Evolutionary conservation across 2,329 filamentous ascomycete species (phyloP).

Genomic region (Clarireedia paspali): DNA sequence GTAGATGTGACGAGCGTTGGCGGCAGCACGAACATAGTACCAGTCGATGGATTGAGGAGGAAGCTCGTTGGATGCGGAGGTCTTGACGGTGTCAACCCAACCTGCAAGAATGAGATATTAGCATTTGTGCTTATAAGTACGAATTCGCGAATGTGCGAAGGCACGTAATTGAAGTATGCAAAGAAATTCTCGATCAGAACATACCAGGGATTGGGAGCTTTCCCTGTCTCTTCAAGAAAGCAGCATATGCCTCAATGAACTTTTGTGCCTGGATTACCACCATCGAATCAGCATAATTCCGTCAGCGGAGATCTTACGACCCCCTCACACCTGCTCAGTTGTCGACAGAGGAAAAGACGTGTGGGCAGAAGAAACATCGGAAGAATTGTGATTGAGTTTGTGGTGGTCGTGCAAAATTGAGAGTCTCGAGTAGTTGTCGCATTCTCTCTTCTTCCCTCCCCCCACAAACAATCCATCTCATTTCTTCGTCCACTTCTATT

Average conservation of each 20-base stretch:
- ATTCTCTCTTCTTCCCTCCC: too few relatives aligned
- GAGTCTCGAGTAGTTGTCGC: not conserved
- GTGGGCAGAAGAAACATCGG: not conserved
- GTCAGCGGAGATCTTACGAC: slow-evolving; percentile 65
- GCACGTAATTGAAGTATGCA: not conserved
- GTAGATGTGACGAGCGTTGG: slow-evolving; percentile 97
- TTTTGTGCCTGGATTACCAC: slow-evolving; percentile 61
- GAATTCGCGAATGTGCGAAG: not conserved
- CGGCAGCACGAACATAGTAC: slow-evolving; percentile 86
- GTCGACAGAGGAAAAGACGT: not conserved
- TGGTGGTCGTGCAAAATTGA: not conserved
- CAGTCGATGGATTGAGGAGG: slow-evolving; percentile 98
- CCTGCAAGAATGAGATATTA: slow-evolving; percentile 40
- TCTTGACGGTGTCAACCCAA: slow-evolving; percentile 99
- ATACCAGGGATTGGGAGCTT: slow-evolving; percentile 85
- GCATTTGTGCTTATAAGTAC: not conserved
- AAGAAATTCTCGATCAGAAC: slow-evolving; percentile 23
- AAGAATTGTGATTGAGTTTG: not conserved
- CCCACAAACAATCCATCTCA: slow-evolving; percentile 9
- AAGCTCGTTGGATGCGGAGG: slow-evolving; percentile 90
- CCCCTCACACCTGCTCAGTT: slow-evolving; percentile 62
- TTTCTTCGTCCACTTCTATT: slow-evolving; percentile 11
- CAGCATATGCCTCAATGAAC: slow-evolving; percentile 80
- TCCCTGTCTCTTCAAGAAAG: slow-evolving; percentile 90
- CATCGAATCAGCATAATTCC: slow-evolving; percentile 61